Base-by-base conservation (phyloP, 2,329 filamentous ascomycete species). In the Talaromyces amestolkiae region DNA sequence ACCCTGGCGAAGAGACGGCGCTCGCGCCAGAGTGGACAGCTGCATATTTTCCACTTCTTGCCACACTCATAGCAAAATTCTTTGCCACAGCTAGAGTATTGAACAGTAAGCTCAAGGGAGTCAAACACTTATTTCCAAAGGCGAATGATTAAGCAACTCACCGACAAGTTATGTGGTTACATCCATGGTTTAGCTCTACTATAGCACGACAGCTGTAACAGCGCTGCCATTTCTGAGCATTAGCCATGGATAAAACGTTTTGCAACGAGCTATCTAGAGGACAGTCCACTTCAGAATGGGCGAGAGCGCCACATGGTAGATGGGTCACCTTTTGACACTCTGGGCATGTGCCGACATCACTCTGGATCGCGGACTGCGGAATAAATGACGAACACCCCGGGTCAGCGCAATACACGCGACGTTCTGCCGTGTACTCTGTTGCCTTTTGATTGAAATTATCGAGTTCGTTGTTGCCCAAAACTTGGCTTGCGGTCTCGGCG, bases 311-410 rank as follows among this genome's bases (percentile, higher is more conserved):
- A 19, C 68, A 72, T 27, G 45, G 27, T 13, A 67, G 19, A 65
- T 72, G 47, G 22, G 69, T 72, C 24, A 59, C 33, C 17, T 64
- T 54, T 9, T 58, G 17, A 47, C 68, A 72, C 4, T 33, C n/a
- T 22, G 53, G 53, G 27, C 69, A 72, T 5, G 45, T 67, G 8
- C 33, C 43, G 47, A 49, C 3, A 4, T 64, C 54, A 24, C n/a
- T 17, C 7, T 41, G 31, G 5, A 64, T 69, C 0, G 61, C 33
- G 5, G 63, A 66, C 0, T 63, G 66, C 1, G 67, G 69, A 31
- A 72, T 71, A 11, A 70, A 72, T 10, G 59, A 64, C 2, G 70
- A 70, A 24, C 70, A 72, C 5, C 27, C 70, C 13, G 65, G 65
- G 1, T 70, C 66, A 0, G 68, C 67, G 13, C 70, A 72, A 53